phyloP scores from a whole-genome alignment of 208 protist genomes.

The Herpetomonas tarakana region DNA sequence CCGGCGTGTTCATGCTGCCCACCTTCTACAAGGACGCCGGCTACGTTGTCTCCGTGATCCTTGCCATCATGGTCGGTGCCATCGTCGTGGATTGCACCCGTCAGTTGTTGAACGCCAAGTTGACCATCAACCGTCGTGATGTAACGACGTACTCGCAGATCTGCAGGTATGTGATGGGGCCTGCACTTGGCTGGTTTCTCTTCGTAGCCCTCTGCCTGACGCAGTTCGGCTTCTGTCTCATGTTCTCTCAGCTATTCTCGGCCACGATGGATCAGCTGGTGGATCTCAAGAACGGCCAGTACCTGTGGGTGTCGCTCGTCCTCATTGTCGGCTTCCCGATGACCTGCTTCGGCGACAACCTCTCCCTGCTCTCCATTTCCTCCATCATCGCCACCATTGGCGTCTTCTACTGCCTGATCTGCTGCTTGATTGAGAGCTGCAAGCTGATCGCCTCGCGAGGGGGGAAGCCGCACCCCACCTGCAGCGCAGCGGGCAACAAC shows the following conservation, averaged over 20 bases:
- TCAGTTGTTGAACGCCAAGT: conserved; percentile 55
- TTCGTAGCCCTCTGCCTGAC: conserved; percentile 67
- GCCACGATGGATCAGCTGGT: conserved; percentile 52
- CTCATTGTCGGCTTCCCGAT: conserved; percentile 57
- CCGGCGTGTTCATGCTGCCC: conserved; percentile 75
- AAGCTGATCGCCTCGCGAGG: conserved; percentile 14
- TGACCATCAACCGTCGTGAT: conserved; percentile 52
- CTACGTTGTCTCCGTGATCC: conserved; percentile 44
- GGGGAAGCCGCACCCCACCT: conserved; percentile 11
- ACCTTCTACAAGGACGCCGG: conserved; percentile 78
- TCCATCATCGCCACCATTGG: conserved; percentile 59
- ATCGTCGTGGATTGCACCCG: conserved; percentile 77
- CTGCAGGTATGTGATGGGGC: conserved; percentile 54
- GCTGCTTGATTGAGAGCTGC: conserved; percentile 29
- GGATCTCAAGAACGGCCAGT: conserved; percentile 31
- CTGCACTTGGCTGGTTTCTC: conserved; percentile 47
- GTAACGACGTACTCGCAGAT: conserved; percentile 73
- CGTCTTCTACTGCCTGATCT: conserved; percentile 58
- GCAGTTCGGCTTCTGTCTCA: conserved; percentile 85
- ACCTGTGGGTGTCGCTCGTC: conserved; percentile 48
- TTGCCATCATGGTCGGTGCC: conserved; percentile 44
- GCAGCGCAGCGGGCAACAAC: conserved; percentile 24
- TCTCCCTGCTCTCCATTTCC: conserved; percentile 49
- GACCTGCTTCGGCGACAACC: conserved; percentile 54
- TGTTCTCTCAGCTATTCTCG: conserved; percentile 68